Conservation (phyloP, 805 yeast species). For the Lipomyces chichibuensis region DNA sequence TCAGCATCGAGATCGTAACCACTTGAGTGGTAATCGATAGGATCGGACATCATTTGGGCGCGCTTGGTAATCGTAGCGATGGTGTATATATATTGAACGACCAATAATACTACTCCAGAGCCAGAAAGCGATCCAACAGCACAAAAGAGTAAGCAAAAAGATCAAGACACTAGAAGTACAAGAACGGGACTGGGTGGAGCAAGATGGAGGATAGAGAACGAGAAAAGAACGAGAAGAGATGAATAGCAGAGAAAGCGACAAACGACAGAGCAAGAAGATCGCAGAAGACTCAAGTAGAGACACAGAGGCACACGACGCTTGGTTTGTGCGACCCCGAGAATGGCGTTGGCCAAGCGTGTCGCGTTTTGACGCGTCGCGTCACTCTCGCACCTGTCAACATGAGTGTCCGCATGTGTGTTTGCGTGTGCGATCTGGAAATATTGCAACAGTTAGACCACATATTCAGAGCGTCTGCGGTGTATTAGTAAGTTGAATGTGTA, state of each 20-base stretch:
- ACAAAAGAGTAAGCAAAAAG: slow-evolving; percentile 6
- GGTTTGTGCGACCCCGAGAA: slow-evolving; percentile 9
- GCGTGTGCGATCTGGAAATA: not conserved
- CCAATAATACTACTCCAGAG: not conserved
- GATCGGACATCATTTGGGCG: slow-evolving; percentile 16
- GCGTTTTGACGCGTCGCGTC: not conserved
- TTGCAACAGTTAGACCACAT: not conserved
- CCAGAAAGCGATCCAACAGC: not conserved
- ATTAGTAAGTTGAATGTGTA: too few relatives aligned
- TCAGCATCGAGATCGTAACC: slow-evolving; percentile 7
- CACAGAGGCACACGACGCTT: slow-evolving; percentile 1
- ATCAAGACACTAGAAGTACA: slow-evolving; percentile 8
- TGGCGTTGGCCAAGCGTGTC: not conserved
- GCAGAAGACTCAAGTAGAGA: not conserved
- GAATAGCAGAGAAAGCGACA: slow-evolving; percentile 1
- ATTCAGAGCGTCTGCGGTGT: not conserved
- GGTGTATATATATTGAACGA: not conserved
- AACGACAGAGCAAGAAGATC: slow-evolving; percentile 1
- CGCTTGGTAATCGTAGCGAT: not conserved
- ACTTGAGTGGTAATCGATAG: slow-evolving; percentile 22
- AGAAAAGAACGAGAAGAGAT: not conserved
- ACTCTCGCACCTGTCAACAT: too few relatives aligned
- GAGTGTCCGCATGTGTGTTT: too few relatives aligned
- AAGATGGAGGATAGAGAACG: not conserved
- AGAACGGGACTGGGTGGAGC: not conserved